Conservation (phyloP, 805 yeast species). For the Spathaspora girioi region DNA sequence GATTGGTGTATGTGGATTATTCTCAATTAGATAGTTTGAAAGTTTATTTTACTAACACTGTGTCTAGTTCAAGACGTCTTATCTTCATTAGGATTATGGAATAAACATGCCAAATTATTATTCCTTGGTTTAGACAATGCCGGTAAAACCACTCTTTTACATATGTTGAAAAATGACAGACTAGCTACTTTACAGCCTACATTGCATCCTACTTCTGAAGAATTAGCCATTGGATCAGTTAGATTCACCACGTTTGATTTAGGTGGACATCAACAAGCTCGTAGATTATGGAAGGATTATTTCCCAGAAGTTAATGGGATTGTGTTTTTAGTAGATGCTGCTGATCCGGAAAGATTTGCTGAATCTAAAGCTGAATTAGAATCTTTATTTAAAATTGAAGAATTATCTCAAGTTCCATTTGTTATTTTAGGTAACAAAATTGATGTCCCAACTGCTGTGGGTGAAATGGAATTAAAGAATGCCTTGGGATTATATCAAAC, state of each 20-base stretch:
- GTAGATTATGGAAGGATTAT: conserved; percentile 98
- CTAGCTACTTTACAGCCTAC: conserved; percentile 98
- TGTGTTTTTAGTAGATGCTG: conserved; percentile 94
- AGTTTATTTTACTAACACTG: conserved; percentile 7
- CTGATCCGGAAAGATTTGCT: conserved; percentile 91
- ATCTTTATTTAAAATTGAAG: conserved; percentile 88
- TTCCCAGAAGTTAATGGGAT: conserved; percentile 99
- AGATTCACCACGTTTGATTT: conserved; percentile 97
- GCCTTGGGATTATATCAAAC: conserved; percentile 80
- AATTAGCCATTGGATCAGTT: conserved; percentile 92
- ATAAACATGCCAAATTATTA: conserved; percentile 45
- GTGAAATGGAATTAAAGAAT: conserved; percentile 89
- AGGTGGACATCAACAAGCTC: conserved; percentile 98
- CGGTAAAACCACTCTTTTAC: conserved; percentile 45
- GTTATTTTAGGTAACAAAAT: conserved; percentile 94
- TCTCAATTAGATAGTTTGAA: background rate
- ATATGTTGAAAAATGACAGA: conserved; percentile 77
- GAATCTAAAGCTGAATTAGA: conserved; percentile 96
- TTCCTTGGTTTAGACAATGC: conserved; percentile 47
- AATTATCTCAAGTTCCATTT: conserved; percentile 85
- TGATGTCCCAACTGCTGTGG: conserved; percentile 89
- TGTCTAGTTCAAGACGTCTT: conserved; percentile 37
- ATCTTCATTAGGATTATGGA: conserved; percentile 46
- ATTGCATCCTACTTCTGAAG: conserved; percentile 97
- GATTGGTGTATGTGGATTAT: conserved; percentile 19